Percentiles rank a stretch among this genome's conserved stretches.
These are phyloP conservation scores for Cystobasidium slooffiae DNA, from an alignment of 1,284 basidiomycete genomes.

Conservation along the genomic window DNA sequence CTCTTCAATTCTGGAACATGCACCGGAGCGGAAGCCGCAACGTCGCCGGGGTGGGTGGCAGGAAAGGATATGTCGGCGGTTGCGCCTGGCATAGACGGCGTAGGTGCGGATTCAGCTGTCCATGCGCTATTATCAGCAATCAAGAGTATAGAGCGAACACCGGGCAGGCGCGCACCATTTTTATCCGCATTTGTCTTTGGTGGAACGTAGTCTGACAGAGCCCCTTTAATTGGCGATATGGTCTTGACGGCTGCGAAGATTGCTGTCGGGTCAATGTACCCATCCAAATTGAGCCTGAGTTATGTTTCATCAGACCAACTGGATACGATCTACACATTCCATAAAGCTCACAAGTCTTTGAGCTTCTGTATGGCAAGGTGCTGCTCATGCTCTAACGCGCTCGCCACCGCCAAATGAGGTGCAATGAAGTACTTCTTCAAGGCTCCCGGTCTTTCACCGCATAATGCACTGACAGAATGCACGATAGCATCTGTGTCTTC, in stretches of 20 bases:
- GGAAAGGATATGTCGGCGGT: conserved; percentile 39
- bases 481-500: background rate
- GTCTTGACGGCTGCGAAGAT: background rate
- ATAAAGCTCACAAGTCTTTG: background rate
- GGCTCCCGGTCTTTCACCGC: background rate
- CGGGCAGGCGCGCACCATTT: background rate
- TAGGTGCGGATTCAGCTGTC: conserved; percentile 4
- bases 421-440: conserved; percentile 3
- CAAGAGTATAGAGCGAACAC: background rate
- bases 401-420: background rate
- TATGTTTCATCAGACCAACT: background rate
- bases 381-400: background rate
- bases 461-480: background rate
- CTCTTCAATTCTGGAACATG: background rate
- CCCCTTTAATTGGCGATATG: background rate
- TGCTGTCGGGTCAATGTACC: background rate
- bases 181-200: background rate
- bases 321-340: background rate
- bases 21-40: conserved; percentile 20
- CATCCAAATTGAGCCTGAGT: background rate
- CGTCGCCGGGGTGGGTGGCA: conserved; percentile 22
- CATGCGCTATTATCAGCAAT: background rate
- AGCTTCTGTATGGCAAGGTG: background rate
- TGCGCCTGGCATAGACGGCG: conserved; percentile 12
- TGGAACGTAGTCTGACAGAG: background rate